Percentiles rank a stretch among this genome's conserved stretches.
These are phyloP conservation scores for Ophiosphaerella korrae DNA, from an alignment of 2,329 filamentous ascomycete genomes.

Conservation along the genomic window DNA sequence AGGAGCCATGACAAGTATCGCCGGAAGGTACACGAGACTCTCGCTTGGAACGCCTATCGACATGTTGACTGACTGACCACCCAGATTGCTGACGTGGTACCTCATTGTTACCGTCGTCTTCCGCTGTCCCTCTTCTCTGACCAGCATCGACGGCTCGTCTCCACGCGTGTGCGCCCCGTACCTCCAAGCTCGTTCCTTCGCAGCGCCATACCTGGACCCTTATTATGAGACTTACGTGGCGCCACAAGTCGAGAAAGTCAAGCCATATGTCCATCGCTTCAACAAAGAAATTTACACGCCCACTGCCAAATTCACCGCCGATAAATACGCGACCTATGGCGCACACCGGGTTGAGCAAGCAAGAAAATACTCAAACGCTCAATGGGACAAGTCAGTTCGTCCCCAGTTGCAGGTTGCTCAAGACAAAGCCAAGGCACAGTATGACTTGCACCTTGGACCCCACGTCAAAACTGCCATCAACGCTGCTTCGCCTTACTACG, in stretches of 20 bases:
- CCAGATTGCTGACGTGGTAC: slow-evolving; percentile 80
- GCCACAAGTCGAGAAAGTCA: slow-evolving; percentile 76
- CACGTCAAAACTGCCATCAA: slow-evolving; percentile 68
- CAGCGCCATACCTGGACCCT: slow-evolving; percentile 77
- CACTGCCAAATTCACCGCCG: slow-evolving; percentile 65
- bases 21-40: slow-evolving; percentile 33
- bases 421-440: slow-evolving; percentile 65
- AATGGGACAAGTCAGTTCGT: slow-evolving; percentile 80
- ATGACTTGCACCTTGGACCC: slow-evolving; percentile 73
- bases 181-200: slow-evolving; percentile 65
- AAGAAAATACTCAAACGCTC: slow-evolving; percentile 66
- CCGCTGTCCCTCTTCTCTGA: slow-evolving; percentile 74
- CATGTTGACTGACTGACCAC: slow-evolving; percentile 3
- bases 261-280: slow-evolving; percentile 70
- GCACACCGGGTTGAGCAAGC: slow-evolving; percentile 73
- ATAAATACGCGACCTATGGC: slow-evolving; percentile 69
- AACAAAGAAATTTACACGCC: slow-evolving; percentile 71
- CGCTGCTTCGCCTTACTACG: slow-evolving; percentile 73
- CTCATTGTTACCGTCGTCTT: slow-evolving; percentile 79
- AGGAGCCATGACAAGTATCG: slow-evolving; percentile 38
- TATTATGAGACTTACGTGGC: slow-evolving; percentile 86
- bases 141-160: slow-evolving; percentile 70
- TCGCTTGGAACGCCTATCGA: not conserved
- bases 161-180: slow-evolving; percentile 85
- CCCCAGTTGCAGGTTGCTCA: slow-evolving; percentile 74